Evolutionary conservation across 257 asterid genomes (phyloP).

Genomic region (Gentiana macrophylla): DNA sequence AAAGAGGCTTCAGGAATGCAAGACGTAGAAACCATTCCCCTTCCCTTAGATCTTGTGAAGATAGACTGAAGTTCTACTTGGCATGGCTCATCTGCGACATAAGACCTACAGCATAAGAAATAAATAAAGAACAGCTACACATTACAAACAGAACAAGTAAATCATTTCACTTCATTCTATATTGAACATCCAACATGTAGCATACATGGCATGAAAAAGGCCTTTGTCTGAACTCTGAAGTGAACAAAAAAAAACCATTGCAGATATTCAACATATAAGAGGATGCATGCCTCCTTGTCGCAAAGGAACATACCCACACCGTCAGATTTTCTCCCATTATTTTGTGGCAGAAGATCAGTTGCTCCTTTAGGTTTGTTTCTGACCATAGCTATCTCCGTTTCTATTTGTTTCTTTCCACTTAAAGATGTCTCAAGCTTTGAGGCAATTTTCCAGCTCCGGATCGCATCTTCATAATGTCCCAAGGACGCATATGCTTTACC

Average conservation of each 20-base stretch:
- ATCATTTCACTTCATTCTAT: not conserved
- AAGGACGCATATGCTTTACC: slow-evolving; percentile 69
- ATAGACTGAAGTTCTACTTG: slow-evolving; percentile 36
- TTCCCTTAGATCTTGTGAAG: slow-evolving; percentile 53
- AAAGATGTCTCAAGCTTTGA: slow-evolving; percentile 48
- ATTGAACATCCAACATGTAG: not conserved
- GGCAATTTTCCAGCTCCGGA: slow-evolving; percentile 52
- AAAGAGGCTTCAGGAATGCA: slow-evolving; percentile 61
- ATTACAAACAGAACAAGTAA: slow-evolving; percentile 13
- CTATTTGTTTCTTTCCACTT: slow-evolving; percentile 69
- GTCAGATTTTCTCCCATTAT: slow-evolving; percentile 31
- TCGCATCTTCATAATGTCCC: slow-evolving; percentile 57
- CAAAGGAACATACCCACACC: slow-evolving; percentile 9
- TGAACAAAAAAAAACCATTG: not conserved
- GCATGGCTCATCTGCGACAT: slow-evolving; percentile 65
- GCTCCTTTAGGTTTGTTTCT: slow-evolving; percentile 22
- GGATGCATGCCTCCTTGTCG: not conserved
- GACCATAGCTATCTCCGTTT: slow-evolving; percentile 40
- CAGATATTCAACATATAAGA: not conserved
- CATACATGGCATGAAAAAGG: not conserved
- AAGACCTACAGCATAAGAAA: slow-evolving; percentile 58
- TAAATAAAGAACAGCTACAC: slow-evolving; percentile 23
- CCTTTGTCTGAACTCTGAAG: not conserved
- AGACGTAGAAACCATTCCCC: slow-evolving; percentile 53
- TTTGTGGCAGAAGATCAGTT: slow-evolving; percentile 20